Conservation (phyloP, 2,329 filamentous ascomycete genomes). For the Cladosporium colombiae region DNA sequence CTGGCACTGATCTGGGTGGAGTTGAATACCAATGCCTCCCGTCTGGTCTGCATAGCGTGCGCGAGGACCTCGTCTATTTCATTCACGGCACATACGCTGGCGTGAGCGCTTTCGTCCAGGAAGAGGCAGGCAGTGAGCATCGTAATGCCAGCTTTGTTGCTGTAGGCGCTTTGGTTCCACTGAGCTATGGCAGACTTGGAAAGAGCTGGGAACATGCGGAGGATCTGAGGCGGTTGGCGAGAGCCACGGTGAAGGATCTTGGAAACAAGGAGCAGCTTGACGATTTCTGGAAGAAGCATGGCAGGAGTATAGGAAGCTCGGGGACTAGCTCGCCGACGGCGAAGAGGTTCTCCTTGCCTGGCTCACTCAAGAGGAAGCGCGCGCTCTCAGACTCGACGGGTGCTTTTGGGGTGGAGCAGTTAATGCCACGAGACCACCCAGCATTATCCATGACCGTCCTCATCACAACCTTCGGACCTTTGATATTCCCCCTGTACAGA, state of each 20-base stretch:
- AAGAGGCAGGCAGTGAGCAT: conserved; percentile 72
- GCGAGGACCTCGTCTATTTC: conserved; percentile 88
- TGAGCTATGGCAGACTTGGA: conserved; percentile 82
- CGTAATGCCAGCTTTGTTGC: conserved; percentile 92
- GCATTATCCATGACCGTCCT: conserved; percentile 78
- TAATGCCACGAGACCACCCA: conserved; percentile 76
- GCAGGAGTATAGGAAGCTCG: conserved; percentile 26
- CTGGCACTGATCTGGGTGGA: conserved; percentile 71
- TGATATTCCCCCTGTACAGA: conserved; percentile 88
- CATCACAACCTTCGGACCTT: conserved; percentile 80
- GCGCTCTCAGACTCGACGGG: conserved; percentile 56
- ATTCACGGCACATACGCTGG: conserved; percentile 79
- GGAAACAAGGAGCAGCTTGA: conserved; percentile 66
- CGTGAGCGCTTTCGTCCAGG: conserved; percentile 87
- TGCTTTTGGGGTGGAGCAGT: conserved; percentile 62
- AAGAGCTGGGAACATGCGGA: conserved; percentile 87
- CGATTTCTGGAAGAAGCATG: conserved; percentile 71
- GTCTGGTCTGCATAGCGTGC: conserved; percentile 85
- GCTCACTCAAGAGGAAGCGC: conserved; percentile 28
- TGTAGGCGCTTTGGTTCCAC: conserved; percentile 82
- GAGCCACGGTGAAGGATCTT: conserved; percentile 64
- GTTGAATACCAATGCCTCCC: conserved; percentile 95
- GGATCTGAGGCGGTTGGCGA: conserved; percentile 71
- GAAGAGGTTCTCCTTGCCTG: background rate
- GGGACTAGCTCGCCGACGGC: background rate